These are phyloP conservation scores for Chlamydomonas asymmetrica DNA, from an alignment of 139 green algal genomes.

Conservation along the genomic window DNA sequence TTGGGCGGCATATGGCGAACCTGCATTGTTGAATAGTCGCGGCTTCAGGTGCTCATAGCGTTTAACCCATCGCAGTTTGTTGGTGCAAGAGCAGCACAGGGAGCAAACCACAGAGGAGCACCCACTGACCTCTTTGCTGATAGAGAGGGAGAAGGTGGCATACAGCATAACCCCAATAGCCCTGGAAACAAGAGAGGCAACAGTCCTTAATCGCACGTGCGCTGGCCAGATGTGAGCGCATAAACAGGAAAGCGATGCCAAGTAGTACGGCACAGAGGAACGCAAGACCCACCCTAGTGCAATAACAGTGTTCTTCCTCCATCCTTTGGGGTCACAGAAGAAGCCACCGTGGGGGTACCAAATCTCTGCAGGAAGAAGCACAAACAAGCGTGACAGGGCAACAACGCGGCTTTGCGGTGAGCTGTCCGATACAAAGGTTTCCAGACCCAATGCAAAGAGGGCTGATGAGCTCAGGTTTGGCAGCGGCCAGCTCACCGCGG, in stretches of 20 bases:
- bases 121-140: slow-evolving; percentile 39
- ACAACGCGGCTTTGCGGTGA: no score
- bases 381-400: not conserved
- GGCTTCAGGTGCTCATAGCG: no score
- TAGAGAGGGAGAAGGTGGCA: slow-evolving; percentile 31
- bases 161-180: slow-evolving; percentile 30
- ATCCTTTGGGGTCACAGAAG: slow-evolving; percentile 49
- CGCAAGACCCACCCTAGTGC: slow-evolving; percentile 23
- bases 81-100: no score
- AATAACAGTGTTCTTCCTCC: slow-evolving; percentile 31
- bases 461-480: no score
- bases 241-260: not conserved
- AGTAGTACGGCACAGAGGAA: not conserved
- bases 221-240: not conserved
- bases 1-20: slow-evolving; percentile 45
- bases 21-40: no score
- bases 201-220: not conserved
- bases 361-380: slow-evolving; percentile 34
- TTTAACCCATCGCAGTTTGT: no score
- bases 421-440: no score
- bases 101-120: no score
- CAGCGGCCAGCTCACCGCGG: slow-evolving; percentile 28
- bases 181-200: slow-evolving; percentile 9
- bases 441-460: no score
- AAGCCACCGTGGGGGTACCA: slow-evolving; percentile 54